Evolutionary conservation across 768 basidiomycete genomes (phyloP).

Genomic region (Calocera cornea): DNA sequence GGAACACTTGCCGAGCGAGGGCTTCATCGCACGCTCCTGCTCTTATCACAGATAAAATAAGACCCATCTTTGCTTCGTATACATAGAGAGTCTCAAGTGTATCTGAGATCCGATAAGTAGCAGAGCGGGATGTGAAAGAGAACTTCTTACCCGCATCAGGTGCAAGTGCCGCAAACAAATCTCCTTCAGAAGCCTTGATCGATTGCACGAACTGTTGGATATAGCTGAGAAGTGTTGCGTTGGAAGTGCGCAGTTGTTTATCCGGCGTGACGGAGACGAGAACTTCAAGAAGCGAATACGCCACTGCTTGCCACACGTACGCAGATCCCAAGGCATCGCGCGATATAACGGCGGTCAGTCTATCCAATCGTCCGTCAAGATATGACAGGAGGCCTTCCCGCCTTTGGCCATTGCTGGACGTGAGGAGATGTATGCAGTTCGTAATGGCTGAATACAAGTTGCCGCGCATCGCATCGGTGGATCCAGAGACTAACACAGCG

Average conservation of each 20-base stretch:
- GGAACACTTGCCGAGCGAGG: slow-evolving; percentile 61
- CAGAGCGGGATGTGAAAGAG: background rate
- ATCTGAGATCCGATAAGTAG: slow-evolving; percentile 34
- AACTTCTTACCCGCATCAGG: slow-evolving; percentile 69
- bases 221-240: slow-evolving; percentile 39
- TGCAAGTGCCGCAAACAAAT: slow-evolving; percentile 61
- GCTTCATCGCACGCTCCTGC: slow-evolving; percentile 73
- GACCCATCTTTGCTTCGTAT: slow-evolving; percentile 88
- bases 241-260: slow-evolving; percentile 41
- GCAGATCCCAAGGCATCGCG: slow-evolving; percentile 91
- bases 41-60: slow-evolving; percentile 72
- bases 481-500: slow-evolving; percentile 60
- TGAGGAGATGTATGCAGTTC: slow-evolving; percentile 75
- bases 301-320: slow-evolving; percentile 94
- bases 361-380: slow-evolving; percentile 34
- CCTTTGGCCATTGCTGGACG: slow-evolving; percentile 26
- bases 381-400: slow-evolving; percentile 11
- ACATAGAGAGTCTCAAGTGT: slow-evolving; percentile 85
- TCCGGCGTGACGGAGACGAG: slow-evolving; percentile 29
- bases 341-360: slow-evolving; percentile 55
- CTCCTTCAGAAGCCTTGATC: slow-evolving; percentile 66
- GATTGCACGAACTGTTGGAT: slow-evolving; percentile 69
- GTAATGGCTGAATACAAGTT: slow-evolving; percentile 87
- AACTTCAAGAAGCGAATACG: slow-evolving; percentile 79
- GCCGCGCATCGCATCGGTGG: slow-evolving; percentile 74